Base-by-base conservation (phyloP, 169 alveolate species). In the Plasmodium vivax region DNA sequence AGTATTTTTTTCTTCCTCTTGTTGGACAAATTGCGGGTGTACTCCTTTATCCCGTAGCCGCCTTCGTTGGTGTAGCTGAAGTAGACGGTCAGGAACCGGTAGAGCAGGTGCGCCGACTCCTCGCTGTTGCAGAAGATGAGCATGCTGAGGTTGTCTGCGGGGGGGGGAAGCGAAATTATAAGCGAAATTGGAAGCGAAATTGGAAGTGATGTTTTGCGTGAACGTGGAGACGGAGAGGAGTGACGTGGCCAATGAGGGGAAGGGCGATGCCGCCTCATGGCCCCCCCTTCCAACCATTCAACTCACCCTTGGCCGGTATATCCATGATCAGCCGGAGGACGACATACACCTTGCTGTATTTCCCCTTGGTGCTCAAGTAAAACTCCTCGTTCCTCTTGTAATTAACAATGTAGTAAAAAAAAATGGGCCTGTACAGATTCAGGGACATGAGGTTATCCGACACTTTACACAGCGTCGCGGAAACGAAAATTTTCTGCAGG, bases 361-460 rank as follows among this genome's bases (percentile, higher is more conserved):
- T 90, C 27, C 47, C 58, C 80, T 56, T 56, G 8, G 77, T 68
- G 36, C 9, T 62, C 9, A 62, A 80, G 36, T 90, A 90, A 80
- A 90, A 90, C 30, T 90, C 94, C 34, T 90, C 83, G 54, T 90
- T 90, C 62, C 90, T 90, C 32, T 36, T 58, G 12, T 90, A 36
- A 43, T 45, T 90, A 41, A 80, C 32, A n/a, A 79, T 90, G 23
- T 90, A 90, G 68, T 90, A 90, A 80, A 90, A 90, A 80, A 90
- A 90, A 56, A 90, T 77, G 51, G 94, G 94, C 16, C 94, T 90
- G 68, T 90, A 90, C 41, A 90, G 82, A 90, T 90, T 81, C 72
- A 90, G 54, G 43, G 94, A 81, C 90, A 90, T 80, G 54, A 90
- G 23, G 4, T 80, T 90, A 43, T 90, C 90, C 16, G 94, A 79